Evolutionary conservation across 1,284 basidiomycete genomes (phyloP).

Genomic region (Malassezia pachydermatis): DNA sequence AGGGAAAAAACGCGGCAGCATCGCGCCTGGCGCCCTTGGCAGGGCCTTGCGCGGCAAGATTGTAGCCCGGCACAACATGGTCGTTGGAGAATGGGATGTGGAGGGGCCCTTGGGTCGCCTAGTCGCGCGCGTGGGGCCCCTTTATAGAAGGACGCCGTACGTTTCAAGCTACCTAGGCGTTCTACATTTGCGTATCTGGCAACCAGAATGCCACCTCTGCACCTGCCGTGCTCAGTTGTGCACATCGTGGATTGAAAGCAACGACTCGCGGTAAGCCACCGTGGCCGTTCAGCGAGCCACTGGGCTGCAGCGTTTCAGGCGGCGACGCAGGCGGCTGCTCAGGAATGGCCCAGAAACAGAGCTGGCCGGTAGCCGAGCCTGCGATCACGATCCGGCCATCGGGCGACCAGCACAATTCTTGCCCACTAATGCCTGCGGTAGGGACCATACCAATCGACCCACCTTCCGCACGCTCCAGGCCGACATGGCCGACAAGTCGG

Average conservation of each 20-base stretch:
- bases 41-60: too few species aligned
- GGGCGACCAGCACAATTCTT: slow-evolving; percentile 39
- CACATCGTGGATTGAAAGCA: slow-evolving; percentile 38
- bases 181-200: slow-evolving; percentile 30
- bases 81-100: too few species aligned
- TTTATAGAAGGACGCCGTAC: too few species aligned
- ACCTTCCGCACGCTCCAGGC: slow-evolving; percentile 29
- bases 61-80: too few species aligned
- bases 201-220: slow-evolving; percentile 40
- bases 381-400: slow-evolving; percentile 40
- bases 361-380: slow-evolving; percentile 16
- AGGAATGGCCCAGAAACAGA: slow-evolving; percentile 27
- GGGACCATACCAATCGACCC: slow-evolving; percentile 29
- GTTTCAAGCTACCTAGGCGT: too few species aligned
- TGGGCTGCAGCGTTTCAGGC: slow-evolving; percentile 16
- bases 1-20: too few species aligned
- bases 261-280: slow-evolving; percentile 26
- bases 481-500: slow-evolving; percentile 32
- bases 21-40: too few species aligned
- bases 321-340: slow-evolving; percentile 15
- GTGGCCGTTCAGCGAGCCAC: slow-evolving; percentile 24
- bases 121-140: too few species aligned
- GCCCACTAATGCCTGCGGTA: slow-evolving; percentile 39
- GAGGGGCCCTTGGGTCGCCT: too few species aligned
- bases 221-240: slow-evolving; percentile 34